These are phyloP conservation scores for Penicillium hesseltinei DNA, from an alignment of 2,329 filamentous ascomycete genomes.

Conservation along the genomic window DNA sequence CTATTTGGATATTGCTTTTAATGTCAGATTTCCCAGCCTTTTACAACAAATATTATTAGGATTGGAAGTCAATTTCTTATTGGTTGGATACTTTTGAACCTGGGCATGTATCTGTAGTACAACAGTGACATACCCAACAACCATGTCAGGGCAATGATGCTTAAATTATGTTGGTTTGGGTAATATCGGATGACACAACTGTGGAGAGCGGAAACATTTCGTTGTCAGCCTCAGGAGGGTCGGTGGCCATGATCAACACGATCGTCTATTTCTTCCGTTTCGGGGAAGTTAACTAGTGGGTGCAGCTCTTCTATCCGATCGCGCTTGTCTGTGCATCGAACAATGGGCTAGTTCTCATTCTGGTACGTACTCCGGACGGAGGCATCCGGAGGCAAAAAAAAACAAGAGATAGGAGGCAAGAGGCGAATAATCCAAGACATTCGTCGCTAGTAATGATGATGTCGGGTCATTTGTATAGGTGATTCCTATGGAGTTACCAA, in stretches of 20 bases:
- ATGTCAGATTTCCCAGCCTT: neutral
- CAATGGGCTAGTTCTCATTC: neutral
- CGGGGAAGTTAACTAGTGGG: neutral
- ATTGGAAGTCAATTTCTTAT: neutral
- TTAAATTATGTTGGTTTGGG: neutral
- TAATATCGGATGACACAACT: neutral
- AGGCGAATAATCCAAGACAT: neutral
- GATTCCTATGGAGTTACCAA: neutral
- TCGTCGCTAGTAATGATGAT: neutral
- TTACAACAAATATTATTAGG: neutral
- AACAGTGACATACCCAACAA: neutral
- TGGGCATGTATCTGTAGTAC: neutral
- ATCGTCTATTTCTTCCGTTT: constrained; percentile 26
- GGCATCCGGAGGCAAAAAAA: neutral
- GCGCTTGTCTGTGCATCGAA: constrained; percentile 3
- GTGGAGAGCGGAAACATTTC: neutral
- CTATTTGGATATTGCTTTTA: neutral
- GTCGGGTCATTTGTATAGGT: neutral
- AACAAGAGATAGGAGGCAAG: neutral
- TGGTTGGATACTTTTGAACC: neutral
- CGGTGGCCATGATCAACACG: constrained; percentile 11
- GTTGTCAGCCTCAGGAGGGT: neutral
- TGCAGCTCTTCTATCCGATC: constrained; percentile 1
- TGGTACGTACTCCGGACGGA: neutral
- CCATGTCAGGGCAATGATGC: neutral